A percentile compares a stretch with the other conserved stretches of the same genome.
These are phyloP conservation scores for Lophiostoma macrostomum DNA, from an alignment of 495 filamentous ascomycete genomes.

Conservation along the genomic window DNA sequence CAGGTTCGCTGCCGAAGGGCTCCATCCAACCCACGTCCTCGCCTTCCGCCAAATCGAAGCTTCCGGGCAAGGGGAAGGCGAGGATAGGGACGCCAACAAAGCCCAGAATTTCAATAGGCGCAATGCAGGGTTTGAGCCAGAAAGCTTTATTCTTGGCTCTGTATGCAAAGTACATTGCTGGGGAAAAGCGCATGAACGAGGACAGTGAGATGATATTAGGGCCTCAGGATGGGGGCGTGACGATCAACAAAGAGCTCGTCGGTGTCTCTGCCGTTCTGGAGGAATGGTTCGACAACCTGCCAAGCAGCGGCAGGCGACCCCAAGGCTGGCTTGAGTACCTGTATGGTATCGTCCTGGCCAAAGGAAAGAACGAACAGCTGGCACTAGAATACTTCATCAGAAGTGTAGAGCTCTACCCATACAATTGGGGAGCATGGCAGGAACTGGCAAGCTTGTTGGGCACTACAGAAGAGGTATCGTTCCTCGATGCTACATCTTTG, in stretches of 20 bases:
- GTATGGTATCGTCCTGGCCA: conserved; percentile 85
- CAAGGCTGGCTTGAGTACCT: conserved; percentile 96
- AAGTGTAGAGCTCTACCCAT: conserved; percentile 81
- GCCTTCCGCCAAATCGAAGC: conserved; percentile 43
- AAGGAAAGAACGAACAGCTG: conserved; percentile 80
- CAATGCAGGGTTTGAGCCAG: conserved; percentile 66
- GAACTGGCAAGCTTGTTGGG: conserved; percentile 76
- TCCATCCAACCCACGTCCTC: conserved; percentile 49
- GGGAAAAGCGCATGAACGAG: conserved; percentile 94
- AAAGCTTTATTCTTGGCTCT: conserved; percentile 89
- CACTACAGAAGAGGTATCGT: conserved; percentile 74
- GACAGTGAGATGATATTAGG: conserved; percentile 97
- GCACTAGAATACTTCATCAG: conserved; percentile 78
- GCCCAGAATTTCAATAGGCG: conserved; percentile 40
- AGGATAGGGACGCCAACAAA: conserved; percentile 39
- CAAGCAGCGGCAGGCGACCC: conserved; percentile 52
- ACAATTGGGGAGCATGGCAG: conserved; percentile 96
- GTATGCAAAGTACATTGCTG: conserved; percentile 88
- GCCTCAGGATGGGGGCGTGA: conserved; percentile 78
- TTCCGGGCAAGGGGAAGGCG: conserved; percentile 54
- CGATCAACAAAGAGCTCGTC: conserved; percentile 77
- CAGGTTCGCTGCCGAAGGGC: conserved; percentile 63
- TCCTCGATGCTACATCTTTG: neutral
- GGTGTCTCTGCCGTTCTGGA: conserved; percentile 72
- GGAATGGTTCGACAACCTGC: conserved; percentile 66